These are phyloP conservation scores for Boletus pseudo-olivaceus DNA, from an alignment of 768 basidiomycete genomes.

Conservation along the genomic window DNA sequence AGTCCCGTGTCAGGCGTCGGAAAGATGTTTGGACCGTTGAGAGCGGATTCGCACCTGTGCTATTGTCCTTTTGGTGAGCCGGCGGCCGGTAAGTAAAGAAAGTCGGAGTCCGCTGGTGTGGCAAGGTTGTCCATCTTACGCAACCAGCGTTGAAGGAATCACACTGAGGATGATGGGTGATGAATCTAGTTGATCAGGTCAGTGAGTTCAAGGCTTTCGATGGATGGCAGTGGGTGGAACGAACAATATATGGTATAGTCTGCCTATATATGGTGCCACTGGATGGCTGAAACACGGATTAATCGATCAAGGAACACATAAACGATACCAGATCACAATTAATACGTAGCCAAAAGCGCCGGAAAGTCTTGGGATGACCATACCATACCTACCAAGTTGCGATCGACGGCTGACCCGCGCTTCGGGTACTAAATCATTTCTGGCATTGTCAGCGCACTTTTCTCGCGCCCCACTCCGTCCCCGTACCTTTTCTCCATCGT, in stretches of 20 bases:
- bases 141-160: not conserved
- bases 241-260: not conserved
- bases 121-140: constrained; percentile 7
- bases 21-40: not conserved
- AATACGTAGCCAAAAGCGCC: not conserved
- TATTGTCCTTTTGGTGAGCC: not conserved
- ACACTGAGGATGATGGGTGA: not conserved
- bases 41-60: not conserved
- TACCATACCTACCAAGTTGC: not conserved
- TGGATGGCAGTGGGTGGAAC: not conserved
- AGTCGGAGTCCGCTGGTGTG: not conserved
- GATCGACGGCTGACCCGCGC: not conserved
- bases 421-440: constrained; percentile 7
- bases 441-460: not conserved
- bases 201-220: not conserved
- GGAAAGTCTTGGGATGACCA: not conserved
- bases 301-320: not conserved
- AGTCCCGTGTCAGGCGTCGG: not conserved
- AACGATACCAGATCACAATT: not conserved
- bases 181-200: not conserved
- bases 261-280: not conserved
- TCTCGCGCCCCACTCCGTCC: not conserved
- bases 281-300: not conserved
- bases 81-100: too few relatives aligned
- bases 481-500: not conserved